A percentile compares a stretch with the other conserved stretches of the same genome.
These are phyloP conservation scores for Artemisia tridentata DNA, from an alignment of 129 eudicot species.

Conservation along the genomic window DNA sequence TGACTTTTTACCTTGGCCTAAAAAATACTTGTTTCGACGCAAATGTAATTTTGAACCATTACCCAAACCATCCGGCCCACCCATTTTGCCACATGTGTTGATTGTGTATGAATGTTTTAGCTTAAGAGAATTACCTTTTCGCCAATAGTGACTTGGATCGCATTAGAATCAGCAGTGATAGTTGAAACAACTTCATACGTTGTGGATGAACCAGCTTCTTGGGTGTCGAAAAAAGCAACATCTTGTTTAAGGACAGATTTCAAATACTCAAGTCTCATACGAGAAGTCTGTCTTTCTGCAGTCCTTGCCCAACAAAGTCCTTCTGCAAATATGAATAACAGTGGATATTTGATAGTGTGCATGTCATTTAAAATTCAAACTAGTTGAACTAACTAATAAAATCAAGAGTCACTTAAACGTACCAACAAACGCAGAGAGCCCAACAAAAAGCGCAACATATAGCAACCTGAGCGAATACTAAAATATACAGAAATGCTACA, in stretches of 20 bases:
- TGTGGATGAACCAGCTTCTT: conserved; percentile 62
- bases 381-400: not conserved
- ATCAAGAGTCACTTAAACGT: conserved; percentile 9
- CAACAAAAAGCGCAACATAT: conserved; percentile 66
- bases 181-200: conserved; percentile 65
- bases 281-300: conserved; percentile 71
- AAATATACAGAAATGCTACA: conserved; percentile 9
- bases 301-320: conserved; percentile 81
- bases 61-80: not conserved
- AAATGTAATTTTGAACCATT: not conserved
- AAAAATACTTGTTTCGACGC: not conserved
- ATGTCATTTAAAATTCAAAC: not conserved
- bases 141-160: conserved; percentile 62
- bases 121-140: conserved; percentile 47
- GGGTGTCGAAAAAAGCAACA: conserved; percentile 72
- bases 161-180: conserved; percentile 56
- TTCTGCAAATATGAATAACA: conserved; percentile 35
- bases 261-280: conserved; percentile 65
- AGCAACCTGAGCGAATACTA: conserved; percentile 66
- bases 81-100: not conserved
- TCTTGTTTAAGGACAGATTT: conserved; percentile 76
- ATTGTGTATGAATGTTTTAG: conserved; percentile 6
- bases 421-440: conserved; percentile 73
- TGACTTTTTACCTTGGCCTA: not conserved
- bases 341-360: not conserved